phyloP scores from a whole-genome alignment of 208 protist species.

The Leishmania braziliensis region DNA sequence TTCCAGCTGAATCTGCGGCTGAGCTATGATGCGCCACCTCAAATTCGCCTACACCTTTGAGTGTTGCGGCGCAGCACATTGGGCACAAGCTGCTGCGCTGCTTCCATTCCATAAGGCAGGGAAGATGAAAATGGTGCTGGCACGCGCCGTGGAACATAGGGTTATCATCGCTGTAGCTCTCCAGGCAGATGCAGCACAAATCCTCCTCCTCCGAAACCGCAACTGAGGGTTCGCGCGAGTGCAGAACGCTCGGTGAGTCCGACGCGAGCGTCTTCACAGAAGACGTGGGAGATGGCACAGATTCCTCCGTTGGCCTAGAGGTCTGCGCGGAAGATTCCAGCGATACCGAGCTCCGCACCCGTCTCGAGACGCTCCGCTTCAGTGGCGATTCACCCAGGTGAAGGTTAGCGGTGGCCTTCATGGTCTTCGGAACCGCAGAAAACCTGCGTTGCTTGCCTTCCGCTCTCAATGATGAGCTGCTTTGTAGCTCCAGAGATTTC shows the following conservation, averaged over 20 bases:
- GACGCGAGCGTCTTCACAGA: neutral
- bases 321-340: neutral
- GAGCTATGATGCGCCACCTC: conserved; percentile 1
- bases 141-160: conserved; percentile 59
- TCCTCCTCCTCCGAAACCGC: conserved; percentile 44
- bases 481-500: neutral
- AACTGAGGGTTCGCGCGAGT: neutral
- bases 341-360: neutral
- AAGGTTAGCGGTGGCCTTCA: neutral
- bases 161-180: conserved; percentile 67
- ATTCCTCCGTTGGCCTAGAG: neutral
- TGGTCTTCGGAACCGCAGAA: neutral
- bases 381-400: neutral
- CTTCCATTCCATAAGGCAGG: conserved; percentile 79
- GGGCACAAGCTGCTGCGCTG: conserved; percentile 78
- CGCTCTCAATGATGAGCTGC: neutral
- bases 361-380: neutral
- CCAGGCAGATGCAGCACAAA: conserved; percentile 78
- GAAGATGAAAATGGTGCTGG: conserved; percentile 72
- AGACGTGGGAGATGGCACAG: neutral
- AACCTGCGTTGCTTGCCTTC: neutral
- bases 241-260: neutral
- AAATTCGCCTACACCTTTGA: conserved; percentile 42
- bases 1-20: conserved; percentile 8
- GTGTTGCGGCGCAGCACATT: conserved; percentile 66